Evolutionary conservation across 108 stramenopile genomes (phyloP).

Genomic region (Nannochloropsis salina): DNA sequence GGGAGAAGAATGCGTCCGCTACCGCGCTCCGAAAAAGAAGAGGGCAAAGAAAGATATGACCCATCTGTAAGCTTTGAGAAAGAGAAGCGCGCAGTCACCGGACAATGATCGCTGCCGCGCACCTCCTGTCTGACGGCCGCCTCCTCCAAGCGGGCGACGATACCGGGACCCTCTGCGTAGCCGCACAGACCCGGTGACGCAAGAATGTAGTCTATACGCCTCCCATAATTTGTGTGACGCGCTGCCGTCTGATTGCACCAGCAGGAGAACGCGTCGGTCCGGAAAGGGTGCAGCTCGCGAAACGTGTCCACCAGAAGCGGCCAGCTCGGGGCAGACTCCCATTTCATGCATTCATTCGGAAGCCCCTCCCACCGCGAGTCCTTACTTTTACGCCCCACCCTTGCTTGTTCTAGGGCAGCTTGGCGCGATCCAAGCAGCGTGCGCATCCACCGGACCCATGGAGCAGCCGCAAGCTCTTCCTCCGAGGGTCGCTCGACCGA

Average conservation of each 20-base stretch:
- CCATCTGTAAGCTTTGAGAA: background rate
- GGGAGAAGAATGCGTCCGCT: background rate
- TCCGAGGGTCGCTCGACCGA: background rate
- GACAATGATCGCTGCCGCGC: background rate
- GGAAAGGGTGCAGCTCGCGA: background rate
- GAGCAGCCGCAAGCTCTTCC: background rate
- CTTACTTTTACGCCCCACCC: too few species aligned
- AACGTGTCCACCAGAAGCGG: background rate
- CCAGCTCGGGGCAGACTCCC: background rate
- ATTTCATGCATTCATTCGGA: too few species aligned
- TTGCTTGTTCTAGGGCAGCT: too few species aligned
- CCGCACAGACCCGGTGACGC: background rate
- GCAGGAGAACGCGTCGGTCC: background rate
- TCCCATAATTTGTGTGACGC: background rate
- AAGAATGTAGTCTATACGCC: constrained; percentile 1
- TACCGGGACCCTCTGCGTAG: background rate
- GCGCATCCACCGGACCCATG: background rate
- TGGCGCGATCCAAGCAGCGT: background rate
- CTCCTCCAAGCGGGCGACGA: background rate
- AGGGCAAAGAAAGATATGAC: too few species aligned
- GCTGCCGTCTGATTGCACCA: background rate
- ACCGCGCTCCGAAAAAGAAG: too few species aligned
- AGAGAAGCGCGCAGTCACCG: background rate
- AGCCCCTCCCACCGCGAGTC: too few species aligned
- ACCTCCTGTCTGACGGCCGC: background rate